Evolutionary conservation across 257 asterid genomes (phyloP).

Genomic region (Solanum stenotomum): DNA sequence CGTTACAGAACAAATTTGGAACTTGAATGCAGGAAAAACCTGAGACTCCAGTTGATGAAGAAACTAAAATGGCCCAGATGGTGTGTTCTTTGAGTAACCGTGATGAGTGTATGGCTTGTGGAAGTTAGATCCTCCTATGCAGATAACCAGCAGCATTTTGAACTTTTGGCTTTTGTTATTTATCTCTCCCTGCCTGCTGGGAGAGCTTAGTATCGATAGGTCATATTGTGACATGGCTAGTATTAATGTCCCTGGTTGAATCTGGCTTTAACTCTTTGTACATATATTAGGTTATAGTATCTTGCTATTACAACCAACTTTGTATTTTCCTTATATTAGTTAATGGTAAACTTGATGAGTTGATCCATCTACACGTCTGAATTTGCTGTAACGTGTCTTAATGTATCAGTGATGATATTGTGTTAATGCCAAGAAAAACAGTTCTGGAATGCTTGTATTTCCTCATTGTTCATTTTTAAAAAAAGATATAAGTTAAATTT

Average conservation of each 20-base stretch:
- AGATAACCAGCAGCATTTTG: background rate
- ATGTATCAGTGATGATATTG: background rate
- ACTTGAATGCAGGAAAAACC: constrained; percentile 21
- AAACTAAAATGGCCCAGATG: constrained; percentile 66
- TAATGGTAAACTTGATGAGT: background rate
- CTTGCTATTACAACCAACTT: background rate
- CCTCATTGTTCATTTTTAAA: background rate
- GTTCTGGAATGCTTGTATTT: background rate
- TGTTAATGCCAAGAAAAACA: background rate
- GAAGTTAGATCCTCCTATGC: constrained; percentile 35
- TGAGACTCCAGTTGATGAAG: constrained; percentile 28
- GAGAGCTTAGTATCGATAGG: background rate
- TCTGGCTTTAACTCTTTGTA: background rate
- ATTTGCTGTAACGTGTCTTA: background rate
- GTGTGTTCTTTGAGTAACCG: constrained; percentile 76
- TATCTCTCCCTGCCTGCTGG: background rate
- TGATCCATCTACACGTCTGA: background rate
- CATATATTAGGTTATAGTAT: background rate
- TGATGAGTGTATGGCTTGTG: constrained; percentile 85
- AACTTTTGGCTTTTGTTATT: background rate
- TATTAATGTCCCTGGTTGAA: background rate
- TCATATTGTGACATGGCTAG: background rate
- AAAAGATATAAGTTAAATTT: background rate
- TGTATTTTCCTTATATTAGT: background rate
- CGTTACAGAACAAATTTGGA: background rate